A percentile compares a stretch with the other conserved stretches of the same genome.
Evolutionary conservation across 495 filamentous ascomycete genomes (phyloP).

Genomic region (Podospora australis): DNA sequence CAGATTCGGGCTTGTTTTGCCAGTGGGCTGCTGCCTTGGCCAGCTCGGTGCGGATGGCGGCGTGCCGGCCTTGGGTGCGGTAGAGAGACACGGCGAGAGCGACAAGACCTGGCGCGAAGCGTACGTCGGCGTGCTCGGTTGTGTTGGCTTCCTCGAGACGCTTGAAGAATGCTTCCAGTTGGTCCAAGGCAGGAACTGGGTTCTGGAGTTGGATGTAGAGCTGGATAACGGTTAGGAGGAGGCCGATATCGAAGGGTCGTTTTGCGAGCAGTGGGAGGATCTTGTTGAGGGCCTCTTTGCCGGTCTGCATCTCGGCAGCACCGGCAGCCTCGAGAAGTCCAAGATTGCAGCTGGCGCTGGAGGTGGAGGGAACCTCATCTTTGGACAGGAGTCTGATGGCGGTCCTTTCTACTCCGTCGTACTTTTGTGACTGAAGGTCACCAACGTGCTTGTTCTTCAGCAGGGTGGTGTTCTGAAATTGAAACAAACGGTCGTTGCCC

Average conservation of each 20-base stretch:
- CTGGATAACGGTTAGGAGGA: conserved; percentile 77
- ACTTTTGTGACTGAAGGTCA: conserved; percentile 75
- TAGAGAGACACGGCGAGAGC: conserved; percentile 80
- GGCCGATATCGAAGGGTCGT: conserved; percentile 74
- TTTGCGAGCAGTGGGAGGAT: conserved; percentile 69
- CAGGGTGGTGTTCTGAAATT: conserved; percentile 64
- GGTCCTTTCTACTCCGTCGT: conserved; percentile 60
- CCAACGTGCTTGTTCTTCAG: conserved; percentile 62
- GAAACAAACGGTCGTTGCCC: conserved; percentile 69
- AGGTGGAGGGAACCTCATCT: conserved; percentile 45
- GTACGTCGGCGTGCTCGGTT: conserved; percentile 52
- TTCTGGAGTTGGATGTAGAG: conserved; percentile 74
- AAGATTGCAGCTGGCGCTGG: conserved; percentile 53
- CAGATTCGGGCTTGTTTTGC: conserved; percentile 46
- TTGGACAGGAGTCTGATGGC: conserved; percentile 51
- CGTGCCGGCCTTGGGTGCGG: conserved; percentile 66
- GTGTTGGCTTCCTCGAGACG: conserved; percentile 63
- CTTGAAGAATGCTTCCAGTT: conserved; percentile 68
- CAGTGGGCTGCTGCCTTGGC: conserved; percentile 80
- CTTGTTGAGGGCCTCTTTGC: conserved; percentile 62
- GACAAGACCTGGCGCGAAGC: conserved; percentile 80
- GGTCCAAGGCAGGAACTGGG: conserved; percentile 63
- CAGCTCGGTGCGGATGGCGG: conserved; percentile 62
- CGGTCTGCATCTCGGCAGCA: conserved; percentile 54
- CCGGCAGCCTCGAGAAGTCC: conserved; percentile 80